Conservation (phyloP, 208 protist species). For the Leishmania tropica region DNA sequence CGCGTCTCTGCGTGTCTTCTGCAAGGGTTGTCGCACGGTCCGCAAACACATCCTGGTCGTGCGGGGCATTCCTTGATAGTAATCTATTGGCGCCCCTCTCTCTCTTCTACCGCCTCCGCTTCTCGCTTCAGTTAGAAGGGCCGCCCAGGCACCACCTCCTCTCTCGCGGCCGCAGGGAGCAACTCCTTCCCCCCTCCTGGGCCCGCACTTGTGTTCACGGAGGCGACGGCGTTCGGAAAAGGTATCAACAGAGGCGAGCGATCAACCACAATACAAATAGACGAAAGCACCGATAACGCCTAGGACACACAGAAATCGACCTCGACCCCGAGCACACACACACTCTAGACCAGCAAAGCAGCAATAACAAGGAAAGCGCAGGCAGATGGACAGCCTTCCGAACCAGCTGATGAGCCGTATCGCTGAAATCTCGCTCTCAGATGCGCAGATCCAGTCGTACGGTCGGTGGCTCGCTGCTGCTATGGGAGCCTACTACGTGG, state of each 20-base stretch:
- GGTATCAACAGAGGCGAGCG: neutral
- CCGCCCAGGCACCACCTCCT: neutral
- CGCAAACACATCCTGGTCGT: neutral
- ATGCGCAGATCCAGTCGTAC: constrained; percentile 37
- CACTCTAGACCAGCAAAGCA: neutral
- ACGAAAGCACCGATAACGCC: neutral
- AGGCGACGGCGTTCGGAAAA: neutral
- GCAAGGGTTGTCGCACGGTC: neutral
- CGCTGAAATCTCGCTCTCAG: constrained; percentile 21
- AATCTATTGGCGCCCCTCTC: neutral
- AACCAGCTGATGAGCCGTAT: constrained; percentile 21
- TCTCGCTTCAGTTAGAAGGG: neutral
- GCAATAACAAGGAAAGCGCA: neutral
- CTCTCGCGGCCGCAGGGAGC: neutral
- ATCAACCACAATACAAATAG: neutral
- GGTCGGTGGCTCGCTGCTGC: constrained; percentile 47
- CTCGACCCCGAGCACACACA: neutral
- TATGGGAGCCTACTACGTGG: constrained; percentile 47
- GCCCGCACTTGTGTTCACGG: neutral
- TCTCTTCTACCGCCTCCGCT: neutral
- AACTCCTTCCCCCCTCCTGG: neutral
- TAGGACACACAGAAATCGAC: neutral
- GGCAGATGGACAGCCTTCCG: constrained; percentile 10
- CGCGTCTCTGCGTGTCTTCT: neutral
- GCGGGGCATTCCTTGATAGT: neutral